These are phyloP conservation scores for Paratrypanosoma confusum DNA, from an alignment of 208 protist genomes.

Conservation along the genomic window DNA sequence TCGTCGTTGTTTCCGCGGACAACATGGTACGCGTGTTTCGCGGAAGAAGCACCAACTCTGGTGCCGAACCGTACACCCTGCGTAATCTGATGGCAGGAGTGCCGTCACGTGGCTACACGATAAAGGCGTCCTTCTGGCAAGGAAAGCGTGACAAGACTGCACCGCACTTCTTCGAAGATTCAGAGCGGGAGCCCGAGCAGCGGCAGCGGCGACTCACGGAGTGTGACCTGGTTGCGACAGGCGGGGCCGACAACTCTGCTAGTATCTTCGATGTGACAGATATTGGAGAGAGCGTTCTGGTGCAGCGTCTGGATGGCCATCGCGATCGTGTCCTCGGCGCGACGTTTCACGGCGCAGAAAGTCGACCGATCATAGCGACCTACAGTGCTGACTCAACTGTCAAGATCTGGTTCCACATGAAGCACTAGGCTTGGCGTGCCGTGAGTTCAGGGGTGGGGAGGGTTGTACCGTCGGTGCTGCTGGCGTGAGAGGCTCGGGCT, in stretches of 20 bases:
- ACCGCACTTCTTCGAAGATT: conserved; percentile 73
- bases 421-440: too few relatives aligned
- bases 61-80: conserved; percentile 39
- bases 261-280: conserved; percentile 77
- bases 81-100: conserved; percentile 61
- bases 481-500: too few relatives aligned
- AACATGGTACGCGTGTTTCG: conserved; percentile 78
- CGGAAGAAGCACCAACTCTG: conserved; percentile 28
- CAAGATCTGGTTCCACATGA: conserved; percentile 68
- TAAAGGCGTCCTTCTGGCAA: conserved; percentile 66
- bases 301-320: conserved; percentile 75
- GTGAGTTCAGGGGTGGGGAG: too few relatives aligned
- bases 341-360: conserved; percentile 42
- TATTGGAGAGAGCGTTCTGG: conserved; percentile 25
- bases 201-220: conserved; percentile 48
- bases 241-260: conserved; percentile 63
- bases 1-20: conserved; percentile 66
- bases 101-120: conserved; percentile 40
- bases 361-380: conserved; percentile 70
- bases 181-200: conserved; percentile 61
- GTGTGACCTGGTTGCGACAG: conserved; percentile 67
- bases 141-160: conserved; percentile 48
- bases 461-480: too few relatives aligned
- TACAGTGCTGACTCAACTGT: conserved; percentile 77
- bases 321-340: conserved; percentile 74